phyloP scores from a whole-genome alignment of 331 rosid genomes.

The Rosa hybrid region DNA sequence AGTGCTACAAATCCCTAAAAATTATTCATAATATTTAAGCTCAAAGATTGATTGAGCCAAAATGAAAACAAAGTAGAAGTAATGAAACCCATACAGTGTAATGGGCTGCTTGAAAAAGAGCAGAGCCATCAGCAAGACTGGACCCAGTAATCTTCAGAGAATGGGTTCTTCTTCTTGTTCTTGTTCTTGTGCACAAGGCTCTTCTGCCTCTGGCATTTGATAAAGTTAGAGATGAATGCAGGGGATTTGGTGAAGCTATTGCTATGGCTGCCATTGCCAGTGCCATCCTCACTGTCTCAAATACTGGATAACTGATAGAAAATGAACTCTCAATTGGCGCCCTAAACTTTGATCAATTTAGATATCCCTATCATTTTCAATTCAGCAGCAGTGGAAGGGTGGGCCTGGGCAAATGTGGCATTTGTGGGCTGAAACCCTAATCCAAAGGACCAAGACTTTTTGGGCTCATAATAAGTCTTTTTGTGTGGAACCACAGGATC shows the following conservation, averaged over 20 bases:
- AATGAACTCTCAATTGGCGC: constrained; percentile 12
- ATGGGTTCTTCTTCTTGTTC: background rate
- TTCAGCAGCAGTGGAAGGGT: background rate
- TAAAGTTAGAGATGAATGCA: constrained; percentile 29
- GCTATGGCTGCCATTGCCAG: constrained; percentile 38
- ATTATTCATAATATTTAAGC: background rate
- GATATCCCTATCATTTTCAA: background rate
- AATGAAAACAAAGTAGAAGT: background rate
- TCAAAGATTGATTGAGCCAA: background rate
- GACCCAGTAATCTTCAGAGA: constrained; percentile 52
- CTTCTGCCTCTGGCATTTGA: constrained; percentile 6
- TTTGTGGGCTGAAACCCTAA: background rate
- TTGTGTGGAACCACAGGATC: too few relatives aligned
- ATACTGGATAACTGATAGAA: constrained; percentile 9
- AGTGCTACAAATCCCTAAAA: background rate
- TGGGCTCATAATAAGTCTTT: too few relatives aligned
- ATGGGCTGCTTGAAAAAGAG: constrained; percentile 78
- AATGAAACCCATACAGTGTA: constrained; percentile 47
- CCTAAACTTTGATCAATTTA: background rate
- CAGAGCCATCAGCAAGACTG: constrained; percentile 62
- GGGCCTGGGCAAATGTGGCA: background rate
- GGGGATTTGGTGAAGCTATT: constrained; percentile 25
- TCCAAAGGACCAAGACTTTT: too few relatives aligned
- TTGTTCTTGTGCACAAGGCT: constrained; percentile 15
- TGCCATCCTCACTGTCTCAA: constrained; percentile 13